Evolutionary conservation across 176 grass and related monocot species (phyloP), one percentile per base, ranked within the genome.

Genomic region (Themeda triandra): DNA sequence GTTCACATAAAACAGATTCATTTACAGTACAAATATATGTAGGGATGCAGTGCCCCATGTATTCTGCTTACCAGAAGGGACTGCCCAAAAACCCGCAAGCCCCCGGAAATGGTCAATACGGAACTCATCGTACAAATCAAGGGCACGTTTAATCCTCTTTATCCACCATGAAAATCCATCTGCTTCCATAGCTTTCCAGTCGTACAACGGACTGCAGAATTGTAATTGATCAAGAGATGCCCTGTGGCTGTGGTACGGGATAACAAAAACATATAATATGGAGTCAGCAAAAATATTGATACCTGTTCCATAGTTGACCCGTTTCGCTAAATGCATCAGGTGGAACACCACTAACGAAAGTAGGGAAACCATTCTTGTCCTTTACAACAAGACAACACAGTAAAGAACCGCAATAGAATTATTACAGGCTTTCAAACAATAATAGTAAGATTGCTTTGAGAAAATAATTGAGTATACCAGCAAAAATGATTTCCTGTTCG

Each of bases 41-140:
- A 41, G 39, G 44, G 10, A 69, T 31, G 14, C n/a, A 27, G 40
- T 28, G 67, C 21, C 29, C 36, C 10, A 66, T 67, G 51, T 85
- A 77, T 62, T 85, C n/a, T 80, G 75, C 80, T 79, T 87, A 95
- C 95, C 95, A 60, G 89, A 91, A 87, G 92, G 91, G 76, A 98
- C 92, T 23, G 95, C 92, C 95, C 95, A 98, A 87, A 83, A 98
- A 48, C 95, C 91, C 35, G 91, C 77, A 83, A 98, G 89, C 9
- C 95, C 95, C 36, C 95, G 92, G 80, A 98, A 98, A 92, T 98
- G 95, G 41, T 98, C 95, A 73, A 98, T 98, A 39, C 95, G 91
- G 59, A 98, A 98, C 88, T 98, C 95, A 71, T 98, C 92, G 59
- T 98, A 98, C 64, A 98, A 89, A 90, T 98, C 95, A 92, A 98